Conservation (phyloP, 805 yeast species). For the Lipomyces oligophaga region DNA sequence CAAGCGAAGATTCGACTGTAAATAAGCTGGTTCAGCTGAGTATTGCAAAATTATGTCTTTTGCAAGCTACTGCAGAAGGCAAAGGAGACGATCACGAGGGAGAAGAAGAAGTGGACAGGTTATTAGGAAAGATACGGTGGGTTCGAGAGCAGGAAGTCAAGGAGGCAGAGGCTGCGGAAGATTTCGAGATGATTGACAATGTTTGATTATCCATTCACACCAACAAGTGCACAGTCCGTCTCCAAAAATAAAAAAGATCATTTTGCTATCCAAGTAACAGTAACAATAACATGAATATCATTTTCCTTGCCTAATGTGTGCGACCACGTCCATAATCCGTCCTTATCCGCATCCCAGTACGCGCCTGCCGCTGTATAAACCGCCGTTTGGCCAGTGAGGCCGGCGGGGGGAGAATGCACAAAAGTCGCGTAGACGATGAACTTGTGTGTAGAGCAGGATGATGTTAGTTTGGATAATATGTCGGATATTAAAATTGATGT, state of each 20-base stretch:
- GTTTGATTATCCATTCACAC: no score
- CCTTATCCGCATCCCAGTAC: constrained; percentile 29
- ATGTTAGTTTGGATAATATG: no score
- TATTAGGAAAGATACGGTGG: not conserved
- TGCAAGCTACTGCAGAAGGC: constrained; percentile 40
- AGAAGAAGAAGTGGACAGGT: not conserved
- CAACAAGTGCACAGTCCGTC: no score
- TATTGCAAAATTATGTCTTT: constrained; percentile 63
- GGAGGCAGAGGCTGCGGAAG: constrained; percentile 9
- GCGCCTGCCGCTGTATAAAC: constrained; percentile 31
- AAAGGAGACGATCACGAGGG: constrained; percentile 1
- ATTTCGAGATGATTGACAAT: not conserved
- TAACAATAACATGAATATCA: constrained; percentile 26
- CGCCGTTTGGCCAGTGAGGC: no score
- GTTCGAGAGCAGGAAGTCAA: constrained; percentile 2
- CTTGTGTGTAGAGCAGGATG: constrained; percentile 24
- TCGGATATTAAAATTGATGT: constrained; percentile 15
- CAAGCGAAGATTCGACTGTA: constrained; percentile 43
- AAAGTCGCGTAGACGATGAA: constrained; percentile 30
- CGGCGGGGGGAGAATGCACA: no score
- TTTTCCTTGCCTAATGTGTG: constrained; percentile 15
- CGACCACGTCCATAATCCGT: constrained; percentile 25
- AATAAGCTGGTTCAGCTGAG: constrained; percentile 58
- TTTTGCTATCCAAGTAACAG: constrained; percentile 26
- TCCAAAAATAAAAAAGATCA: not conserved